Base-by-base conservation (phyloP, 176 grass and related monocot genomes). In the Dendrocalamus sinicus region DNA sequence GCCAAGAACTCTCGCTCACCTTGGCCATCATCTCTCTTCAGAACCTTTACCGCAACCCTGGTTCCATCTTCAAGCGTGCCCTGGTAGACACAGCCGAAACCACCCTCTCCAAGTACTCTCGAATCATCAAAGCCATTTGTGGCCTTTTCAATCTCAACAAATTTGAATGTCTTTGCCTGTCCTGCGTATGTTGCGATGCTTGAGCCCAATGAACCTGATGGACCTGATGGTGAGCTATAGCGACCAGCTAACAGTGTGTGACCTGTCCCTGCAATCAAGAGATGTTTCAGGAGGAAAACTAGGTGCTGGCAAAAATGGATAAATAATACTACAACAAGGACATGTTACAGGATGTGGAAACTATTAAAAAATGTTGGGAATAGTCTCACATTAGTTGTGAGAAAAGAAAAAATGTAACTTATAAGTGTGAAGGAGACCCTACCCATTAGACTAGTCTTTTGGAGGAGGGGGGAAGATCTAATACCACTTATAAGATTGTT, bases 1-100 rank as follows among this genome's bases (percentile, higher is more conserved):
- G 92, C 87, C 86, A 96, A 85, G 85, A 99, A 99, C 84, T 99
- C 96, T 6, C 93, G 88, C 72, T 93, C 96, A 28, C 96, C 92
- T 58, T 96, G 93, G 62, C 81, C 88, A 54, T 96, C 96, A 54
- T 75, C 75, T 89, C 96, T 95, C 87, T 92, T 95, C 41, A 99
- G 87, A 92, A 99, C 94, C 88, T 99, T 99, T 24, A 99, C 94
- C 0, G 96, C 96, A 84, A 99, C 89, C 26, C 30, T 79, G 1
- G 88, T 91, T 81, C 91, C 94, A 80, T 96, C 90, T 79, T 92
- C 96, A 63, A 99, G 90, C 52, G 59, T 89, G 19, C 96, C 96
- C 64, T 83, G 88, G 51, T 99, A 99, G 41, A 99, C 96, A 77
- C 88, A 90, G 73, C 96, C 96, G 26, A 99, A 99, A 47, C 96